These are phyloP conservation scores for Fremontodendron californicum DNA, from an alignment of 345 rosid genomes.

Conservation along the genomic window DNA sequence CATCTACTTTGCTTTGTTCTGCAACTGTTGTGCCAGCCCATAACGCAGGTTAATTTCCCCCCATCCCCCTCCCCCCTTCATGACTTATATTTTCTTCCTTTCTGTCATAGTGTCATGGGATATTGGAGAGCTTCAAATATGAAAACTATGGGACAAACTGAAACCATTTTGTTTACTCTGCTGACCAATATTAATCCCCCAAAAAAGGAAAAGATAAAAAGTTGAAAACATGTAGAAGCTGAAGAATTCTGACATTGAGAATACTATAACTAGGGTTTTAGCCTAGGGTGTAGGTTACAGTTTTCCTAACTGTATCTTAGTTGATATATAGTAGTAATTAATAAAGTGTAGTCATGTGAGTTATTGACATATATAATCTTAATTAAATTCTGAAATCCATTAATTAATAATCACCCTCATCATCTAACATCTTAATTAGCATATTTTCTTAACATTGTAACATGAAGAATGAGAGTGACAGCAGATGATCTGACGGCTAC, in stretches of 20 bases:
- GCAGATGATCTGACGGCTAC: neutral
- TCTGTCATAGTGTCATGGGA: neutral
- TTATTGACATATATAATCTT: neutral
- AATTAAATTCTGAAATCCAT: neutral
- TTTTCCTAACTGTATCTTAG: conserved; percentile 10
- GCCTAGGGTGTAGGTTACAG: neutral
- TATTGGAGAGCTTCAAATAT: conserved; percentile 3
- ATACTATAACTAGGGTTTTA: conserved; percentile 10
- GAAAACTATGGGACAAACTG: neutral
- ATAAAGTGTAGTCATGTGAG: neutral
- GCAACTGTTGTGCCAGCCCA: neutral
- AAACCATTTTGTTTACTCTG: neutral
- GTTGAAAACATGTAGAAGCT: conserved; percentile 15
- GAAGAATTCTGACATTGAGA: conserved; percentile 17
- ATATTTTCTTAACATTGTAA: neutral
- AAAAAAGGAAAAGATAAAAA: neutral
- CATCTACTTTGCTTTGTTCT: conserved; percentile 16
- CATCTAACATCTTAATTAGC: neutral
- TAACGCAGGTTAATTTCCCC: neutral
- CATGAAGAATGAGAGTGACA: neutral
- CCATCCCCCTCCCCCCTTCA: neutral
- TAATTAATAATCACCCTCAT: neutral
- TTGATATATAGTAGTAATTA: neutral
- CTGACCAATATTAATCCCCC: neutral
- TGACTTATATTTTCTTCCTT: neutral